Base-by-base conservation (phyloP, 495 filamentous ascomycete species). In the Astrocystis sublimbata region DNA sequence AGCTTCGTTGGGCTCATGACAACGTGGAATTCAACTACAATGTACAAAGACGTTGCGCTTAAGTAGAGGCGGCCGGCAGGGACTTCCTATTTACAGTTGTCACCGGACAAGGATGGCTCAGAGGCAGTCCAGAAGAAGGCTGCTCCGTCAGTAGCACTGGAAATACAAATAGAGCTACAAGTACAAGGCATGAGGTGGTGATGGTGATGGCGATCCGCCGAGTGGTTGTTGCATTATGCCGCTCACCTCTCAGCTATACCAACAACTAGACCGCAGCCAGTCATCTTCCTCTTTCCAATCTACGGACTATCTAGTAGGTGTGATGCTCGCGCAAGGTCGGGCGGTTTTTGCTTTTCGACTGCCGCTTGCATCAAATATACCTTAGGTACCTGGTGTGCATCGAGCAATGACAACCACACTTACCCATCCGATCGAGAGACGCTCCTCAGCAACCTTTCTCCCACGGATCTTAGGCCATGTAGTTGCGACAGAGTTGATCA, bases 121-220 rank as follows among this genome's bases (percentile, higher is more conserved):
- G 19, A 36, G 17, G 56, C 47, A 42, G 58, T 60, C 58, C 33
- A 36, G 47, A 45, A 47, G 42, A 36, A 53, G 47, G 47, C 58
- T 24, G 35, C 43, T 24, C 24, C 28, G 42, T 53, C 47, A 17
- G 19, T 36, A 49, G 28, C 30, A n/a, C n/a, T n/a, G n/a, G n/a
- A n/a, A 49, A 56, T 13, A 51, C 60, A 47, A 61, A 40, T 41
- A 54, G 30, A 55, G 24, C 17, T 52, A 41, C 40, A 26, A 46
- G n/a, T n/a, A n/a, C n/a, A n/a, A n/a, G n/a, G n/a, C n/a, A n/a
- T n/a, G n/a, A n/a, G n/a, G n/a, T n/a, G n/a, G n/a, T n/a, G n/a
- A n/a, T n/a, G 30, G 19, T 41, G 43, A 38, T n/a, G n/a, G 23
- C 41, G 23, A 38, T 41, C 35, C 45, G 57, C 42, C 13, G 30